These are phyloP conservation scores for Exobasidium rhododendri DNA, from an alignment of 1,284 basidiomycete species.

Conservation along the genomic window DNA sequence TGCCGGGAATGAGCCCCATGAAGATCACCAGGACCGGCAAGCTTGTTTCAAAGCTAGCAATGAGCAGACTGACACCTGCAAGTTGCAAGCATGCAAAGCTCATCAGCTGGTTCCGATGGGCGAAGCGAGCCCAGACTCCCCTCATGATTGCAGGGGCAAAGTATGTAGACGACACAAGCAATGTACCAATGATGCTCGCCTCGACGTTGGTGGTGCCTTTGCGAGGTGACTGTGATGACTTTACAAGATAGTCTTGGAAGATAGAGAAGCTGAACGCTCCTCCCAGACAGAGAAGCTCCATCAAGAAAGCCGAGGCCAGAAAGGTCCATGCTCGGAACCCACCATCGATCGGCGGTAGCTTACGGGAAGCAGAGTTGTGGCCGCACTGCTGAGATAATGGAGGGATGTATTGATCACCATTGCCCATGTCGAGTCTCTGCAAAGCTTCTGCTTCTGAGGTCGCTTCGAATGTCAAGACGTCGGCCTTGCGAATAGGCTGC, in stretches of 20 bases:
- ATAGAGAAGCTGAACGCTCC: slow-evolving; percentile 37
- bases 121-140: slow-evolving; percentile 1
- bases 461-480: too few species aligned
- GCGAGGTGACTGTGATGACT: slow-evolving; percentile 24
- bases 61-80: slow-evolving; percentile 24
- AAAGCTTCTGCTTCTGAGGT: too few species aligned
- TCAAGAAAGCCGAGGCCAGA: slow-evolving; percentile 22
- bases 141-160: background rate
- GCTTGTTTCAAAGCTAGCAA: slow-evolving; percentile 32
- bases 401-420: too few species aligned
- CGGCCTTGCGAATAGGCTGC: too few species aligned
- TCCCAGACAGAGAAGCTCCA: slow-evolving; percentile 37
- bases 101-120: background rate
- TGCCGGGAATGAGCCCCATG: slow-evolving; percentile 14
- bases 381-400: too few species aligned
- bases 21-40: slow-evolving; percentile 17
- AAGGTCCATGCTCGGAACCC: slow-evolving; percentile 17
- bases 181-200: slow-evolving; percentile 18
- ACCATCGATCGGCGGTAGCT: slow-evolving; percentile 11
- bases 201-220: slow-evolving; percentile 27
- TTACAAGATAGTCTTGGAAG: slow-evolving; percentile 37
- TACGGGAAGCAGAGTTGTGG: too few species aligned
- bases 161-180: background rate
- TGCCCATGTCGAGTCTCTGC: too few species aligned
- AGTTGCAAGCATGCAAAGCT: slow-evolving; percentile 4